Evolutionary conservation across 345 rosid genomes (phyloP).

Genomic region (Sisymbrium altissimum): DNA sequence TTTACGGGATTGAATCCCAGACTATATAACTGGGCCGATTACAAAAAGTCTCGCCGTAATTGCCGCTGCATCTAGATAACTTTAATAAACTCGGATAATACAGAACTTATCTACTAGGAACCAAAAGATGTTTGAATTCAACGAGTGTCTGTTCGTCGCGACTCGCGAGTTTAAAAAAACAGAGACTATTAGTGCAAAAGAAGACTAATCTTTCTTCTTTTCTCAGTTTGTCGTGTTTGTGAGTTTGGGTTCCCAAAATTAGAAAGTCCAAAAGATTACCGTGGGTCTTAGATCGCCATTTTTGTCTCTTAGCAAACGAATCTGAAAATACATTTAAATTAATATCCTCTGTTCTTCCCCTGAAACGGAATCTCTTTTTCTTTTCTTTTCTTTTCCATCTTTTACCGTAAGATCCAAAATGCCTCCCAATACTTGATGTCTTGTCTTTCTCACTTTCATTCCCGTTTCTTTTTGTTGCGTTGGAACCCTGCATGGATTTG

Average conservation of each 20-base stretch:
- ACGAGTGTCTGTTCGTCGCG: background rate
- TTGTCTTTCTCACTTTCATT: conserved; percentile 7
- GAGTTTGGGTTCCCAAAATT: conserved; percentile 19
- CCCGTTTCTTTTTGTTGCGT: background rate
- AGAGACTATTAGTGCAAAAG: background rate
- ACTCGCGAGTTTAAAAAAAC: background rate
- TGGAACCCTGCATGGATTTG: background rate
- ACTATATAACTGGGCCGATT: background rate
- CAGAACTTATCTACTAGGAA: background rate
- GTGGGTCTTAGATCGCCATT: conserved; percentile 12
- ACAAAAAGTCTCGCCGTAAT: background rate
- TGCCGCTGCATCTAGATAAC: background rate
- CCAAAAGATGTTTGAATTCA: conserved; percentile 9
- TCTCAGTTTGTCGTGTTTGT: conserved; percentile 4
- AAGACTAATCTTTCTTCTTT: background rate
- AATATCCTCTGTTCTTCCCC: conserved; percentile 3
- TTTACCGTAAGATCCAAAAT: conserved; percentile 6
- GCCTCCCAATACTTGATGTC: conserved; percentile 3
- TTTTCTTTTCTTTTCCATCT: background rate
- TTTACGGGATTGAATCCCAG: background rate
- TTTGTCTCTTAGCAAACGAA: conserved; percentile 27
- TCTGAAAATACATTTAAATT: background rate
- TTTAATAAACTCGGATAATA: background rate
- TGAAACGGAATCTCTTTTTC: background rate
- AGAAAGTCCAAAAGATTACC: conserved; percentile 20